Base-by-base conservation (phyloP, 2,329 filamentous ascomycete species). In the Phyllosticta capitalensis region DNA sequence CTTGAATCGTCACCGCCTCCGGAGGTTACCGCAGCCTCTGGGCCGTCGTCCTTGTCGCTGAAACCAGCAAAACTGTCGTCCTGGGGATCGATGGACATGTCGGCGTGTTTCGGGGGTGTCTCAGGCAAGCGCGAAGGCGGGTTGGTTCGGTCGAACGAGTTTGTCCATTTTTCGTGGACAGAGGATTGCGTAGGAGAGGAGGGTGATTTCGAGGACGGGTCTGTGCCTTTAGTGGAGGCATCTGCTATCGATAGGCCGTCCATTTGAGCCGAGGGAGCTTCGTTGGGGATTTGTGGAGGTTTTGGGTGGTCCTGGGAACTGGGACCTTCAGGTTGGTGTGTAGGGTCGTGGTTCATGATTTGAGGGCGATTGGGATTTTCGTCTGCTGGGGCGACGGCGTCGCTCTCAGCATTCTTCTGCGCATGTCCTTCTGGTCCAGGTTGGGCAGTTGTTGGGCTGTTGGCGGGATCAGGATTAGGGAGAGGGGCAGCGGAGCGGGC, bases 1-100 rank as follows among this genome's bases (percentile, higher is more conserved):
- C 84, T 83, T 1, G 89, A 22, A 56, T 84, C 84, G 55, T 83
- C 82, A 12, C 72, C 68, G 20, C 70, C 72, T 55, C 91, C 85
- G 21, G 83, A 81, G 62, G 71, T 69, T 52, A 65, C 67, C 38
- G 66, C 66, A n/a, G 65, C 69, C 14, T 68, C 71, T 14, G 66
- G 67, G 55, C 70, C 67, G 38, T 63, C 62, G 12, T 64, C 58
- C 22, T 59, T 63, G 21, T 65, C 63, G 9, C 54, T 59, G 52
- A 72, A 69, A 45, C 69, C 71, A n/a, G 55, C 22, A 28, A 38
- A 55, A 5, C 58, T 56, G 22, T 26, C 50, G 26, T 61, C 55
- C 14, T 61, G 55, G 6, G 55, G 54, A 26, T 52, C 48, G 19
- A 61, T 33, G 26, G 24, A 45, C 26, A 28, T 52, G 22, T 52